phyloP scores from a whole-genome alignment of 192 early-diverging fungal genomes.

The Coemansia sp. region DNA sequence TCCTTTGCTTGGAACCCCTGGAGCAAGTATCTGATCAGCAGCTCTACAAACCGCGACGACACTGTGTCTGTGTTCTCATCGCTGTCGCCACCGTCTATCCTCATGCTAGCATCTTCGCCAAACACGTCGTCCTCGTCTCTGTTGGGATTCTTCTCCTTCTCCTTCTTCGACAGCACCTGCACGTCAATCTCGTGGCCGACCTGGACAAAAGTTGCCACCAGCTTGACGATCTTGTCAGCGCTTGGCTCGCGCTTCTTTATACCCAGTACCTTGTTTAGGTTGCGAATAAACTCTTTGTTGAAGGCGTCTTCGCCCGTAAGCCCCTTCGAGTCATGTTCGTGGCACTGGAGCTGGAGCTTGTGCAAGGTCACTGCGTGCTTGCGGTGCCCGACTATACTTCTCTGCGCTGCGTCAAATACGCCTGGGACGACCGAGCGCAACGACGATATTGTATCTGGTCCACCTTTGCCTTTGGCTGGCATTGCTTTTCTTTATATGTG shows the following conservation, averaged over 20 bases:
- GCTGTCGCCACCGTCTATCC: conserved; percentile 13
- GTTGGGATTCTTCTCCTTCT: neutral
- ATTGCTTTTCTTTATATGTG: conserved; percentile 11
- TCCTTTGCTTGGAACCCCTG: conserved; percentile 81
- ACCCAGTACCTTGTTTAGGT: conserved; percentile 74
- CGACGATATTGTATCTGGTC: conserved; percentile 48
- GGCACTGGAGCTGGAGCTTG: conserved; percentile 68
- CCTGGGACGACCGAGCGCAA: conserved; percentile 58
- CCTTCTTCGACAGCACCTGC: conserved; percentile 29
- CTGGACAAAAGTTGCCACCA: conserved; percentile 74
- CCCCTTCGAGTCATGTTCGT: conserved; percentile 31
- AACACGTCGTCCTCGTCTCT: conserved; percentile 39
- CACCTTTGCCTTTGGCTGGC: conserved; percentile 27
- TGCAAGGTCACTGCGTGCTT: conserved; percentile 71
- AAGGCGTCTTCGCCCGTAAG: conserved; percentile 66
- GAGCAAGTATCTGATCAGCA: conserved; percentile 67
- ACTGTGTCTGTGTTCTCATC: conserved; percentile 54
- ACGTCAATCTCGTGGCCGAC: conserved; percentile 64
- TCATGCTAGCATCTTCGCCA: conserved; percentile 5
- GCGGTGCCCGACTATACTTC: conserved; percentile 63
- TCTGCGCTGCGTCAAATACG: conserved; percentile 77
- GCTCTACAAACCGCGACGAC: conserved; percentile 69
- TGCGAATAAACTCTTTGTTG: conserved; percentile 74
- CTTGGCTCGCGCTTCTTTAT: conserved; percentile 71
- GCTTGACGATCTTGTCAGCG: conserved; percentile 71